Percentiles rank a stretch among this genome's conserved stretches.
phyloP scores from a whole-genome alignment of 2,329 filamentous ascomycete species.

The Colletotrichum somersetense region DNA sequence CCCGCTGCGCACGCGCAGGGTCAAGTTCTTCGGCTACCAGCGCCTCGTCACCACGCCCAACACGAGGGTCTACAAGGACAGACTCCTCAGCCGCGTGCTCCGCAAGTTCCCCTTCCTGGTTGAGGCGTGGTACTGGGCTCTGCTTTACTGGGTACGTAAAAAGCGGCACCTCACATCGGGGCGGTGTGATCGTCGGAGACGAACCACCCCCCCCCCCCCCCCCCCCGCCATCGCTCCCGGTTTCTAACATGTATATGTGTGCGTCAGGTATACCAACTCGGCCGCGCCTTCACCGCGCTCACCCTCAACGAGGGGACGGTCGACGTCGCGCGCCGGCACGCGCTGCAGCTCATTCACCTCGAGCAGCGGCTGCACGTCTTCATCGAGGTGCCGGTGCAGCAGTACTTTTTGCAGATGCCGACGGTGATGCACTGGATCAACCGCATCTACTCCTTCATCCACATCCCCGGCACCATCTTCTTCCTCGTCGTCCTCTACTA shows the following conservation, averaged over 20 bases:
- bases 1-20: constrained; percentile 49
- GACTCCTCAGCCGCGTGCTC: constrained; percentile 73
- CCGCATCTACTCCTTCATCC: constrained; percentile 81
- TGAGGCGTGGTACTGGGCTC: constrained; percentile 82
- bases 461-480: constrained; percentile 81
- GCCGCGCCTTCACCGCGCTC: constrained; percentile 77
- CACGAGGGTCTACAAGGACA: constrained; percentile 69
- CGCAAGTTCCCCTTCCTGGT: constrained; percentile 78
- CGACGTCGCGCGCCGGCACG: constrained; percentile 75
- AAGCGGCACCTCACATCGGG: too few species aligned
- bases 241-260: too few species aligned
- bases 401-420: constrained; percentile 63
- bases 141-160: constrained; percentile 80
- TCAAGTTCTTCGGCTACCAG: constrained; percentile 47
- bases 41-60: constrained; percentile 70
- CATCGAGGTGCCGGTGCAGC: constrained; percentile 72
- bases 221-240: too few species aligned
- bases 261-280: constrained; percentile 77
- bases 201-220: too few species aligned
- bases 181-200: too few species aligned
- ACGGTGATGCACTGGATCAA: constrained; percentile 76
- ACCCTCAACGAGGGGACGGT: constrained; percentile 77
- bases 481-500: constrained; percentile 76
- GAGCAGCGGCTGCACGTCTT: constrained; percentile 75
- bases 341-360: constrained; percentile 74